Base-by-base conservation (phyloP, 2,329 filamentous ascomycete species). In the Colletotrichum echinochloae region DNA sequence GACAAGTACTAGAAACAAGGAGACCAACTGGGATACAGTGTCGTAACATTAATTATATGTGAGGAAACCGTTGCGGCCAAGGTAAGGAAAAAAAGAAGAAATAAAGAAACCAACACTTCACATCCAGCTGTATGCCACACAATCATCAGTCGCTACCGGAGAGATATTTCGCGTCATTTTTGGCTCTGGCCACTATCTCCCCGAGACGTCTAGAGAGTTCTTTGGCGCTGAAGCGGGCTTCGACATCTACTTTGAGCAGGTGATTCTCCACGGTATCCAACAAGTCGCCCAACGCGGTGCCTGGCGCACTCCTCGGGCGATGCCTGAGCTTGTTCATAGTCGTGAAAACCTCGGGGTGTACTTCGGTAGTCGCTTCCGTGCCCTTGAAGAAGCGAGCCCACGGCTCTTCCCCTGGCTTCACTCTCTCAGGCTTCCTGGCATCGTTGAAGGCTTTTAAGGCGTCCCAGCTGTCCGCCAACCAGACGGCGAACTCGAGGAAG, bases 401-500 rank as follows among this genome's bases (percentile, higher is more conserved):
- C 26, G 16, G 16, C 7, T 6, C 7, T 3, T 41, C 39, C 16
- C 23, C 55, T 1, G 3, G n/a, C 5, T 26, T 28, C 18, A 18
- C 8, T 9, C 5, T 23, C n/a, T 23, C 3, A 5, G 33, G 8
- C 35, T 12, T 56, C 54, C 54, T 56, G 7, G 54, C 54, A 5
- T 30, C 6, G 56, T 11, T 3, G 11, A 59, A 44, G 8, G 9
- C 16, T 8, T 46, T 3, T 4, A 59, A 37, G 39, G 55, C 55
- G 4, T 59, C 39, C 55, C 55, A 46, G 18, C 37, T 11, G 2
- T 59, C 16, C 6, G 5, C 37, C 6, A 59, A 12, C 76, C 76
- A 78, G 3, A 77, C 62, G n/a, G 76, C 23, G 28, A 73, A 75
- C 64, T 77, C 77, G 0, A 77, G 46, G 11, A 73, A 72, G 18